Evolutionary conservation across 1,139 yeast species (phyloP), one percentile per base, ranked within the genome.

Genomic region (Petasospora fabianii): DNA sequence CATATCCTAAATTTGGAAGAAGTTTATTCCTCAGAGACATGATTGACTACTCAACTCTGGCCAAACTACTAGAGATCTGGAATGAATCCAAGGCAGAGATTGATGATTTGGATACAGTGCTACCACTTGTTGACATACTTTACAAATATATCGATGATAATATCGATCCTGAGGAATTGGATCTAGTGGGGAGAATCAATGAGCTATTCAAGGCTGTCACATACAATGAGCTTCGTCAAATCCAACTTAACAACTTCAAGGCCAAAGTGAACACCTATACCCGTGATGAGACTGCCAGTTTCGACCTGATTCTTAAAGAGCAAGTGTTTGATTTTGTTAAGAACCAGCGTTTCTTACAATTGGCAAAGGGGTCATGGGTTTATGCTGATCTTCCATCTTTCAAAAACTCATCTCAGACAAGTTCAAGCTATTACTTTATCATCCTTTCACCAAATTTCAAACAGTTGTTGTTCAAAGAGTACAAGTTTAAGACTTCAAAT

Each of bases 341-440:
- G 44, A 92, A 84, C 56, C 95, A 85, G 60, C 69, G 95, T 50
- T 77, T 83, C 32, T 64, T 83, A 40, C 80, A 80, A 53, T 62
- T 87, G 38, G 75, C 86, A 30, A 77, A 76, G 51, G 96, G 96
- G 4, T 75, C 86, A 3, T 86, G 95, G 95, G 92, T 84, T n/a
- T 80, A 69, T 53, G 72, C 82, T 3, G 84, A 79, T 38, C 65
- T 70, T 39, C 87, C 87, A 34, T 69, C 79, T 2, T 77, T 74
- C 41, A 56, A 66, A 18, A 58, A 60, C 32, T 48, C 50, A 2
- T 47, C 51, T n/a, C 44, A 47, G 19, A 38, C 41, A 6, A 37
- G 44, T 19, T 57, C 60, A 13, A 61, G 58, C 47, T 68, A 73
- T 43, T 80, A 71, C 56, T 85, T 76, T 56, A 68, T 85, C 30